Evolutionary conservation across 768 basidiomycete genomes (phyloP).

Genomic region (Mycena olivaceomarginata): DNA sequence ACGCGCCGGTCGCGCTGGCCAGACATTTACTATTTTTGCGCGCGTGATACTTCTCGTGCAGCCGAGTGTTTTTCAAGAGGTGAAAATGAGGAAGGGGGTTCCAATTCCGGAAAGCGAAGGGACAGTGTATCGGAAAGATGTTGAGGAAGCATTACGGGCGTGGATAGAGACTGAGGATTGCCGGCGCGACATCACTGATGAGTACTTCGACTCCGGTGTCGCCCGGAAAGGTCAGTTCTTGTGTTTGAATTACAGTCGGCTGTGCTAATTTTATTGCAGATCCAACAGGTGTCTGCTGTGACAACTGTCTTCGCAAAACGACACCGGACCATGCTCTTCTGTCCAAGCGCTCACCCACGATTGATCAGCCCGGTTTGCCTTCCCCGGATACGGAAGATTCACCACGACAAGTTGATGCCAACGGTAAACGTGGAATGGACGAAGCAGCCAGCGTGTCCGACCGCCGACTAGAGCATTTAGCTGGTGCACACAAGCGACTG

Average conservation of each 20-base stretch:
- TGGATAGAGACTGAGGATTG: neutral
- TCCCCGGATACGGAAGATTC: neutral
- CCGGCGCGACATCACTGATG: constrained; percentile 22
- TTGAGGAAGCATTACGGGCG: neutral
- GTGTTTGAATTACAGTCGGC: neutral
- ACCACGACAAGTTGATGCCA: too few relatives aligned
- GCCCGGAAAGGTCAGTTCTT: neutral
- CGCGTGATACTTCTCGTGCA: constrained; percentile 1
- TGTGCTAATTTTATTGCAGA: neutral
- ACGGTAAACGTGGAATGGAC: too few relatives aligned
- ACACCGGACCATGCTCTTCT: constrained; percentile 10
- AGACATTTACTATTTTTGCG: neutral
- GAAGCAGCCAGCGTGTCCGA: neutral
- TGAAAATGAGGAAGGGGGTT: neutral
- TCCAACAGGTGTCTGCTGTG: constrained; percentile 38
- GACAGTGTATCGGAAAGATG: neutral
- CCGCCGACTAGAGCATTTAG: neutral
- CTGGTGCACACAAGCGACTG: neutral
- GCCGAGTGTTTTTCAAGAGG: neutral
- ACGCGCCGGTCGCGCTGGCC: neutral
- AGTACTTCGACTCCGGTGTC: constrained; percentile 50
- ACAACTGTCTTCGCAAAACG: constrained; percentile 31
- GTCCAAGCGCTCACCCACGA: neutral
- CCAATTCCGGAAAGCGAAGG: neutral
- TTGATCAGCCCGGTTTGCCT: constrained; percentile 3